These are phyloP conservation scores for Priceomyces castillae DNA, from an alignment of 805 yeast genomes.

Conservation along the genomic window DNA sequence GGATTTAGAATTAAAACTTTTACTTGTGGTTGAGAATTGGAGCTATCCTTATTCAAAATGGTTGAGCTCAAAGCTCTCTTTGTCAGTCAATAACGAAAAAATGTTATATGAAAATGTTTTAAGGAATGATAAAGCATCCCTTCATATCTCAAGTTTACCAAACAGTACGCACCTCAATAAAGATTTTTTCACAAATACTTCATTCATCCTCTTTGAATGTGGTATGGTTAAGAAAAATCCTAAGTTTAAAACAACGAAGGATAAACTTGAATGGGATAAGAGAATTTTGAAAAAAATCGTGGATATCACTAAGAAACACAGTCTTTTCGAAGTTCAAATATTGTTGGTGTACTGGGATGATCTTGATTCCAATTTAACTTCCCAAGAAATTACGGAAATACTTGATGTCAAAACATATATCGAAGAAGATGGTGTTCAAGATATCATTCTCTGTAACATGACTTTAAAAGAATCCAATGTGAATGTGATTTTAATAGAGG, in stretches of 20 bases:
- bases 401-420: constrained; percentile 15
- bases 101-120: constrained; percentile 25
- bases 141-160: constrained; percentile 44
- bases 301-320: constrained; percentile 29
- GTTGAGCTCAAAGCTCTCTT: constrained; percentile 44
- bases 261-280: constrained; percentile 38
- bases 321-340: constrained; percentile 39
- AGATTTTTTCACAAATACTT: constrained; percentile 36
- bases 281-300: constrained; percentile 33
- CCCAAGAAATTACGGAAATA: constrained; percentile 12
- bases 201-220: constrained; percentile 50
- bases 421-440: constrained; percentile 14
- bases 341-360: constrained; percentile 44
- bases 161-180: constrained; percentile 31
- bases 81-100: constrained; percentile 29
- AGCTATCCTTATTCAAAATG: constrained; percentile 44
- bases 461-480: constrained; percentile 22
- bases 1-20: constrained; percentile 28
- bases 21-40: constrained; percentile 52
- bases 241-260: constrained; percentile 16
- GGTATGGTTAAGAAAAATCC: constrained; percentile 35
- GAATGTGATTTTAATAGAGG: constrained; percentile 21
- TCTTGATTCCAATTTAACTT: constrained; percentile 14
- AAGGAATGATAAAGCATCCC: constrained; percentile 20
- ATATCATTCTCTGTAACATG: constrained; percentile 34